These are phyloP conservation scores for Malassezia equina DNA, from an alignment of 1,284 basidiomycete genomes.

Conservation along the genomic window DNA sequence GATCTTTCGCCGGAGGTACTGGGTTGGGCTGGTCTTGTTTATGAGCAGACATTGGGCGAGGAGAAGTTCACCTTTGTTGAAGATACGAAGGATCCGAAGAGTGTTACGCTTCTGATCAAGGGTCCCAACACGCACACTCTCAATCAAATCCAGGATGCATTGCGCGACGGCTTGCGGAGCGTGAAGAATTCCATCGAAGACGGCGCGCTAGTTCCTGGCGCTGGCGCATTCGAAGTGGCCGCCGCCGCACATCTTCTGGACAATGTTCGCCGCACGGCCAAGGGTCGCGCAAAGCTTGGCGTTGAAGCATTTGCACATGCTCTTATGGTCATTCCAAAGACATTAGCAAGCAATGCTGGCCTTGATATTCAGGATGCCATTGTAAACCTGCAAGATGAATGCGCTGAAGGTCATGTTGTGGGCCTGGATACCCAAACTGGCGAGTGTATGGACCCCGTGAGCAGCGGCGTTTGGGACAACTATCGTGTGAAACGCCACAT, in stretches of 20 bases:
- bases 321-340: slow-evolving; percentile 88
- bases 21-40: slow-evolving; percentile 94
- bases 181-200: slow-evolving; percentile 98
- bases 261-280: slow-evolving; percentile 72
- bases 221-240: slow-evolving; percentile 94
- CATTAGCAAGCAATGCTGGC: slow-evolving; percentile 87
- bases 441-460: slow-evolving; percentile 89
- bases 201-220: slow-evolving; percentile 75
- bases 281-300: slow-evolving; percentile 93
- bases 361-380: slow-evolving; percentile 95
- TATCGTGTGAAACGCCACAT: slow-evolving; percentile 97
- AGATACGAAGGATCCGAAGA: slow-evolving; percentile 91
- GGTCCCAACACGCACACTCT: slow-evolving; percentile 91
- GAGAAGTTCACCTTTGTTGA: slow-evolving; percentile 98
- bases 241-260: slow-evolving; percentile 67
- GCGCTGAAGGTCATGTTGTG: slow-evolving; percentile 63
- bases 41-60: slow-evolving; percentile 97
- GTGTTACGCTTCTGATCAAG: slow-evolving; percentile 80
- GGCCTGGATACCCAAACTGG: slow-evolving; percentile 87
- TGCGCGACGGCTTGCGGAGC: slow-evolving; percentile 87
- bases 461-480: slow-evolving; percentile 97
- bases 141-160: slow-evolving; percentile 89
- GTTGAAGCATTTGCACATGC: slow-evolving; percentile 96
- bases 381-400: slow-evolving; percentile 83
- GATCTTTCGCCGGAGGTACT: slow-evolving; percentile 82